Evolutionary conservation across 2,329 filamentous ascomycete species (phyloP).

Genomic region (Fusarium palustre): DNA sequence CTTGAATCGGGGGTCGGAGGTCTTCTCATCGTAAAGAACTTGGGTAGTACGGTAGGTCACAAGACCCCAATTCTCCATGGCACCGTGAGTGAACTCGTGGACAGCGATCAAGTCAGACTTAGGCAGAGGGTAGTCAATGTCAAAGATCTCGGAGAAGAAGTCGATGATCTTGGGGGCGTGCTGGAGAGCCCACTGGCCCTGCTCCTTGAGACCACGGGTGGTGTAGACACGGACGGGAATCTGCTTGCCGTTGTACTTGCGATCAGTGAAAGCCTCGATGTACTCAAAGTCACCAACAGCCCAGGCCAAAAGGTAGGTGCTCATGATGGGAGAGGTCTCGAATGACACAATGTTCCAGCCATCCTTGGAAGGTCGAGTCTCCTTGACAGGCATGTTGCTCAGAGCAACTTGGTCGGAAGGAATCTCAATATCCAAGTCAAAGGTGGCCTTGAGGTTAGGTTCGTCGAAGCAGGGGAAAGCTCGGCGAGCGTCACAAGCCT

Average conservation of each 20-base stretch:
- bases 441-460: conserved; percentile 95
- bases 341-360: conserved; percentile 83
- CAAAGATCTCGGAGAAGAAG: conserved; percentile 95
- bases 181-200: conserved; percentile 88
- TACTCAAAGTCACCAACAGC: conserved; percentile 98
- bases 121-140: conserved; percentile 91
- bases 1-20: conserved; percentile 89
- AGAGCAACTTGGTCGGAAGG: conserved; percentile 88
- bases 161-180: conserved; percentile 95
- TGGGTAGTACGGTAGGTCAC: conserved; percentile 97
- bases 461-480: conserved; percentile 99
- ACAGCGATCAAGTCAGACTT: conserved; percentile 93
- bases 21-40: conserved; percentile 93
- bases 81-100: conserved; percentile 88
- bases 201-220: conserved; percentile 91
- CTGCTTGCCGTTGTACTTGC: conserved; percentile 90
- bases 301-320: conserved; percentile 91
- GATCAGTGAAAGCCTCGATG: conserved; percentile 88
- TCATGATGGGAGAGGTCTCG: conserved; percentile 89
- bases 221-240: conserved; percentile 97
- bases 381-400: conserved; percentile 95
- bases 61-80: conserved; percentile 97
- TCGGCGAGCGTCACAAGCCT: conserved; percentile 92
- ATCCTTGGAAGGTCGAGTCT: conserved; percentile 66
- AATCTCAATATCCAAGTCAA: conserved; percentile 92